Evolutionary conservation across 495 filamentous ascomycete species (phyloP), one percentile per base, ranked within the genome.

Genomic region (Parathielavia appendiculata): DNA sequence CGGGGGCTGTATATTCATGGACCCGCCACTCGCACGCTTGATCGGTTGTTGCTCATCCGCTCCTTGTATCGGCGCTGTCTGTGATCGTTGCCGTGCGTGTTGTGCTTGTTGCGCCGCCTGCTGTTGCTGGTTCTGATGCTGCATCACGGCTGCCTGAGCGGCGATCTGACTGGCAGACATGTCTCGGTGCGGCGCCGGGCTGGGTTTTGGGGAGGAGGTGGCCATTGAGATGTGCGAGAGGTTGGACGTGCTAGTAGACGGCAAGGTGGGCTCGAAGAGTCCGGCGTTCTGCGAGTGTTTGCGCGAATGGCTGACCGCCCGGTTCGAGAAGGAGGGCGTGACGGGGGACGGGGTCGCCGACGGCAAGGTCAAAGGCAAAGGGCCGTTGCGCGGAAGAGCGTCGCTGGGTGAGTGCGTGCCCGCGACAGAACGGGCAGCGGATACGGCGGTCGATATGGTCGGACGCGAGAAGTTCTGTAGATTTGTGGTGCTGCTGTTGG

Each of bases 201-300:
- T 46, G 4, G 60, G 57, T 50, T 59, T 60, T 53, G 67, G 70
- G 62, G 66, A 72, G 8, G 66, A 47, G 40, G 73, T 71, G 19
- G 61, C 56, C 58, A 73, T 66, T 32, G 66, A 76, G 71, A 77
- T 72, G 68, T 76, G 79, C 26, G 62, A 76, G 64, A 71, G 77
- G 80, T 65, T 75, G 82, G 82, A 67, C 0, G 71, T 72, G 69
- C 71, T 79, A 19, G 76, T 77, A n/a, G 89, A 89, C 2, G 90
- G 89, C 35, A 96, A 74, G 32, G 85, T 85, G 6, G 92, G 88
- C 71, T 97, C 91, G 65, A 96, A 97, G 73, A 90, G 86, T 56
- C 92, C 92, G 63, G 92, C 89, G 20, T 86, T 92, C 63, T 91
- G 85, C 35, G 79, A 81, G 55, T 80, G 74, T 63, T 82, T 83